A percentile compares a stretch with the other conserved stretches of the same genome.
Evolutionary conservation across 345 rosid genomes (phyloP).

Genomic region (Combretum micranthum): DNA sequence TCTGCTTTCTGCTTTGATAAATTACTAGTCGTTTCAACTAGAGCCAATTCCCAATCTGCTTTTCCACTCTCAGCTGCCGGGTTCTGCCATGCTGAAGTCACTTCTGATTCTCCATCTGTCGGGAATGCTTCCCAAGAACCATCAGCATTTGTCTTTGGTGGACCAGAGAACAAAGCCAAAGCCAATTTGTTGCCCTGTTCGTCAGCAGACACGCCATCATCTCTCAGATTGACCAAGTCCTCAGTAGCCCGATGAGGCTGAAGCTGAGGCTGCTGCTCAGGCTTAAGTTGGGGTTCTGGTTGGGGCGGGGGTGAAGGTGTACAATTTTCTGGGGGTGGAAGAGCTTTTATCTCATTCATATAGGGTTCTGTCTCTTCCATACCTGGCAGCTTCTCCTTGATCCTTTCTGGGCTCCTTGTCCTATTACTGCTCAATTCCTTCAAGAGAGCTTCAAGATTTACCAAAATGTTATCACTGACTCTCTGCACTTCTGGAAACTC

Average conservation of each 20-base stretch:
- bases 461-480: constrained; percentile 59
- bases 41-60: constrained; percentile 84
- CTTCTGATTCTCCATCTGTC: constrained; percentile 33
- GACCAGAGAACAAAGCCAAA: constrained; percentile 60
- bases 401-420: constrained; percentile 55
- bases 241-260: constrained; percentile 35
- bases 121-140: constrained; percentile 86
- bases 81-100: constrained; percentile 55
- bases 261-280: constrained; percentile 41
- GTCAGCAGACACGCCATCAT: constrained; percentile 50
- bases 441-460: constrained; percentile 61
- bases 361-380: constrained; percentile 29
- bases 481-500: constrained; percentile 85
- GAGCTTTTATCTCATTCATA: constrained; percentile 69
- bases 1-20: constrained; percentile 57
- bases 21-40: constrained; percentile 73
- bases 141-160: constrained; percentile 28
- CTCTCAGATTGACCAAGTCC: constrained; percentile 68
- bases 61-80: constrained; percentile 73
- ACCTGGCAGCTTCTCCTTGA: constrained; percentile 27
- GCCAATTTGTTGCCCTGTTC: constrained; percentile 81
- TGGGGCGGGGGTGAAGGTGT: constrained; percentile 9
- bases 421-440: constrained; percentile 45
- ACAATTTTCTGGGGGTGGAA: constrained; percentile 53
- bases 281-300: constrained; percentile 39